Base-by-base conservation (phyloP, 495 filamentous ascomycete genomes). In the Parachaetomium inaequale region DNA sequence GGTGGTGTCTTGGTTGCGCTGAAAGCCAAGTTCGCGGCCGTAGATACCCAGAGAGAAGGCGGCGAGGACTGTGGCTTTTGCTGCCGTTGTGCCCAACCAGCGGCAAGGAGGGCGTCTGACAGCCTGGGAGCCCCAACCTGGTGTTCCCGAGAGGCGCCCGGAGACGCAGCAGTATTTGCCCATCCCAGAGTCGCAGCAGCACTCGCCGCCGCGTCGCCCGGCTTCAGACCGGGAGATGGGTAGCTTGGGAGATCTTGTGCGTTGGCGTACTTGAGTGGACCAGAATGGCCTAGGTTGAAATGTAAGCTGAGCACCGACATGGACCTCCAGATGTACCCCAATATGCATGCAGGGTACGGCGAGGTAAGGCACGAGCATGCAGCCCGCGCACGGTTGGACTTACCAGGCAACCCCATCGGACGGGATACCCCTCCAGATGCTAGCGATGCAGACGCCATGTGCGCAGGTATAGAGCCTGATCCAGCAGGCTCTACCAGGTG, bases 151-250 rank as follows among this genome's bases (percentile, higher is more conserved):
- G 79, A 26, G 14, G 54, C 45, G 40, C 15, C 25, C 19, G 28
- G 29, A 1, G 50, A 25, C 3, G 38, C 7, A 8, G 50, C 38
- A 3, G 28, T 14, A 66, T 86, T 86, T 28, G 85, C 79, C 79
- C 90, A 88, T 28, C 90, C 89, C 19, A 94, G 77, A 46, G 78
- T 82, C 15, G 88, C 88, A 49, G 90, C 91, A 38, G 88, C 85
- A 55, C 84, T 84, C 23, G 90, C 91, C 46, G 89, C 90, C 32
- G 86, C 79, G 60, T 76, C 84, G 57, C 82, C 80, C 52, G 85
- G 80, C 40, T 68, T 76, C 66, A 92, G 79, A 28, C 89, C 90
- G 43, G 80, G 70, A 23, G 82, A 81, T 14, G 89, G 86, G 62
- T 78, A 91, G 65, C 82, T 82, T 28, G 88, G 87, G 12, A 92